Base-by-base conservation (phyloP, 2,329 filamentous ascomycete species). In the Scedosporium boydii region DNA sequence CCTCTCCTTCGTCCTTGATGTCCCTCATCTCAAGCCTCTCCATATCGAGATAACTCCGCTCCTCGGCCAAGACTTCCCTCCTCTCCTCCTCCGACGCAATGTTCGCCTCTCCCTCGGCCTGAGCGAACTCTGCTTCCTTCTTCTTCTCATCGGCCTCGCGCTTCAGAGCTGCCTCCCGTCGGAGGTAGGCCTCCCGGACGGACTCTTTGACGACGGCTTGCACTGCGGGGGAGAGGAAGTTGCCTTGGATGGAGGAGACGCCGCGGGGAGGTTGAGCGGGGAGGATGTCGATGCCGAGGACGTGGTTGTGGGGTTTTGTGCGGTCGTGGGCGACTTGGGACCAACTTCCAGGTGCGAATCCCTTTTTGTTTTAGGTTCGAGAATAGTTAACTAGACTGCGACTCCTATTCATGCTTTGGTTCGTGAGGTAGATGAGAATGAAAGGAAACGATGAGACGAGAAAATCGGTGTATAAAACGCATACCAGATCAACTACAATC, bases 201-300 rank as follows among this genome's bases (percentile, higher is more conserved):
- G 93, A 95, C 4, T 85, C 81, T 72, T 88, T 87, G 46, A 96
- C 87, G 73, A 93, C 84, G 23, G 79, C 82, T 73, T 89, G 89
- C n/a, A 97, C 87, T 2, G 77, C 75, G 0, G 85, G 82, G 5
- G 87, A 89, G 48, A 98, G 79, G 67, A 99, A 98, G 72, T 99
- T 90, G 58, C 96, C 95, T 75, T 99, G 95, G 63, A 99, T 92
- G 2, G 91, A 91, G 29, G 90, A 93, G n/a, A 96, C 92, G 23
- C 95, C 95, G 69, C 84, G 86, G 0, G 95, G 95, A 4, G 96
- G 93, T 72, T 93, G 89, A 0, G 92, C 91, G 4, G 95, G 95
- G 66, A 99, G 91, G 60, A 99, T 83, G 73, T 99, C 95, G 69
- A 99, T 93, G 10, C 95, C 96, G 29, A 99, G 79, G 12, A 99